Base-by-base conservation (phyloP, 2,329 filamentous ascomycete genomes). In the Sordariomycetes sp. region DNA sequence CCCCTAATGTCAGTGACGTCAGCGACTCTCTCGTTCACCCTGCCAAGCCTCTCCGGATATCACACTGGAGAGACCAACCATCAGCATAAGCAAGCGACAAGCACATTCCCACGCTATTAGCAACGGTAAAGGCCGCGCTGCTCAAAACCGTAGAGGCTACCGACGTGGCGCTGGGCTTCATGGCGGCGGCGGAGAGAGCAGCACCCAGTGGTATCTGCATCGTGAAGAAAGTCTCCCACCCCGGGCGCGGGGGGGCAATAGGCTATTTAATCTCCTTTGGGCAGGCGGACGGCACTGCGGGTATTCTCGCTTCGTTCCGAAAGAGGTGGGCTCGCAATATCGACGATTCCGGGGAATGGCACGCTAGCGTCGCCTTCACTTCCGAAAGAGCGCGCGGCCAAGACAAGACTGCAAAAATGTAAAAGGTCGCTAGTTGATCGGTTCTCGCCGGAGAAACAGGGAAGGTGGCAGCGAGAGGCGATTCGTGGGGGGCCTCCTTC, bases 191-290 rank as follows among this genome's bases (percentile, higher is more conserved):
- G 11, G 50, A 18, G 37, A 50, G 18, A 46, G 22, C 28, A 24
- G 50, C 35, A 28, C 14, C 56, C 18, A 58, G 24, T 54, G 56
- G 56, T 20, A 58, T 54, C 50, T 58, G 56, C 56, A 58, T 58
- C 35, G 14, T 53, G 56, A 46, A 46, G 28, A 25, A n/a, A 43
- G 48, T n/a, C 22, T 43, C 28, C 6, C 14, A 16, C 2, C 10
- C 28, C 3, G 16, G 20, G n/a, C 16, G 46, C 10, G 28, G 32
- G 55, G 20, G 40, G 34, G 18, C 40, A 28, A 14, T 35, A n/a
- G 55, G 46, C 22, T 58, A 58, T 58, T 58, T 53, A 58, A 53
- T 53, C 5, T 28, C 3, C 24, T 52, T 22, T 3, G 12, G 14
- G 22, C 10, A n/a, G 50, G 24, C 10, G 22, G 25, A 25, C 28